A percentile compares a stretch with the other conserved stretches of the same genome.
Evolutionary conservation across 2,329 filamentous ascomycete genomes (phyloP).

Genomic region (Botrytis deweyae): DNA sequence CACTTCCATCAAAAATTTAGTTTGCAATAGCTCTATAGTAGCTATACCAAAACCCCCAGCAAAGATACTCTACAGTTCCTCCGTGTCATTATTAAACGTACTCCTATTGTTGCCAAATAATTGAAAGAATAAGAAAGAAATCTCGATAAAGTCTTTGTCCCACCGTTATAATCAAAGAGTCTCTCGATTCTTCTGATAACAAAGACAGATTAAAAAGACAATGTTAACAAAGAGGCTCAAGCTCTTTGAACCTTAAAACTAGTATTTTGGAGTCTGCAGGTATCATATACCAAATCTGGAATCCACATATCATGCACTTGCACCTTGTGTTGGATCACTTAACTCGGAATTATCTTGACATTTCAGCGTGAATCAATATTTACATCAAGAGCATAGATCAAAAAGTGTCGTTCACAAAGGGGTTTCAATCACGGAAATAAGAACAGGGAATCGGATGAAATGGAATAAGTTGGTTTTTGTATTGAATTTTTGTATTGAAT

Average conservation of each 20-base stretch:
- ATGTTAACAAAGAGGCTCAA: not conserved
- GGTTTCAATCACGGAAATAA: not conserved
- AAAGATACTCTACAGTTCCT: not conserved
- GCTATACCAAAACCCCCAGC: not conserved
- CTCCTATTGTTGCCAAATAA: not conserved
- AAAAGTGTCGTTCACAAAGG: not conserved
- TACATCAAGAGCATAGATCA: not conserved
- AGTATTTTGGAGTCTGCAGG: too few relatives aligned
- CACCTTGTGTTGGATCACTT: not conserved
- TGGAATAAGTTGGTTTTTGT: not conserved
- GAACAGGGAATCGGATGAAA: not conserved
- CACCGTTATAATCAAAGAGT: not conserved
- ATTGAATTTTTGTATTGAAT: not conserved
- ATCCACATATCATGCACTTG: not conserved
- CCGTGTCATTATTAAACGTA: rapidly evolving
- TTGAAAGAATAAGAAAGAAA: not conserved
- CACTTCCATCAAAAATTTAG: too few relatives aligned
- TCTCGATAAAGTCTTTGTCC: not conserved
- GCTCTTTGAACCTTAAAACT: not conserved
- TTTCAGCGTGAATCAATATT: not conserved
- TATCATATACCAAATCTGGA: too few relatives aligned
- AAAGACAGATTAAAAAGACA: not conserved
- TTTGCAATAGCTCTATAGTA: not conserved
- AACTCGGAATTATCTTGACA: not conserved
- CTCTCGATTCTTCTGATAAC: not conserved